Percentiles rank a stretch among this genome's conserved stretches.
These are phyloP conservation scores for Amanita jacksonii DNA, from an alignment of 768 basidiomycete genomes.

Conservation along the genomic window DNA sequence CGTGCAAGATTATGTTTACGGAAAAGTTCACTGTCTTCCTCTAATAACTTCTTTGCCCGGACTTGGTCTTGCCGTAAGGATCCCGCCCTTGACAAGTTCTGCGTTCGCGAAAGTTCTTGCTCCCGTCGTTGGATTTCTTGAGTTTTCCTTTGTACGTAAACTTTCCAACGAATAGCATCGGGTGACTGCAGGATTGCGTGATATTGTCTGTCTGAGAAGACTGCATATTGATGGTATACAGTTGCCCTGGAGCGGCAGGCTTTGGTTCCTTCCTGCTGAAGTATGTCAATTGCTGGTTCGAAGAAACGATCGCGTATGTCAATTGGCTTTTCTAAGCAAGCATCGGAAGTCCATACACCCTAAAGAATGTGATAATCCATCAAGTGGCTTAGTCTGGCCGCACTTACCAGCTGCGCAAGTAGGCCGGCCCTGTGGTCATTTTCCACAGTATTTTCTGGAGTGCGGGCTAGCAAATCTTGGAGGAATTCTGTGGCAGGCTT, in stretches of 20 bases:
- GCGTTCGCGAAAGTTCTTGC: conserved; percentile 19
- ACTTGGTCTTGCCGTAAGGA: conserved; percentile 17
- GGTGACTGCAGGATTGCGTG: conserved; percentile 59
- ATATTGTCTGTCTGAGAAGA: conserved; percentile 86
- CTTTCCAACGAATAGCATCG: conserved; percentile 57
- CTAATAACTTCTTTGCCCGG: conserved; percentile 25
- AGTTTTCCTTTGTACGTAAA: conserved; percentile 64
- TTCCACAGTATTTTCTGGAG: conserved; percentile 10
- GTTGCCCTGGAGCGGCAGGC: conserved; percentile 32
- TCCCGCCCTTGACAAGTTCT: conserved; percentile 11
- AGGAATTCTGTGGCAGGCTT: conserved; percentile 72
- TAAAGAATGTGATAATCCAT: conserved; percentile 20
- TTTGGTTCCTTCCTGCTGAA: conserved; percentile 16
- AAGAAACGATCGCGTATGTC: conserved; percentile 69
- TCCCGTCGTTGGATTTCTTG: conserved; percentile 55
- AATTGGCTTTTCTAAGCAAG: conserved; percentile 70
- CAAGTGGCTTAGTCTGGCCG: not conserved
- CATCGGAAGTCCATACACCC: conserved; percentile 89
- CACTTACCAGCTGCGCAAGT: conserved; percentile 56
- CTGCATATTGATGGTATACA: conserved; percentile 75
- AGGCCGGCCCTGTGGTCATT: conserved; percentile 28
- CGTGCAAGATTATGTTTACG: conserved; percentile 46
- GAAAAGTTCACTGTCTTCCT: conserved; percentile 39
- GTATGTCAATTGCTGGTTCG: conserved; percentile 38
- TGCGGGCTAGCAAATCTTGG: conserved; percentile 21